These are phyloP conservation scores for Lodderomyces parapsilosis DNA, from an alignment of 1,139 yeast genomes.

Conservation along the genomic window DNA sequence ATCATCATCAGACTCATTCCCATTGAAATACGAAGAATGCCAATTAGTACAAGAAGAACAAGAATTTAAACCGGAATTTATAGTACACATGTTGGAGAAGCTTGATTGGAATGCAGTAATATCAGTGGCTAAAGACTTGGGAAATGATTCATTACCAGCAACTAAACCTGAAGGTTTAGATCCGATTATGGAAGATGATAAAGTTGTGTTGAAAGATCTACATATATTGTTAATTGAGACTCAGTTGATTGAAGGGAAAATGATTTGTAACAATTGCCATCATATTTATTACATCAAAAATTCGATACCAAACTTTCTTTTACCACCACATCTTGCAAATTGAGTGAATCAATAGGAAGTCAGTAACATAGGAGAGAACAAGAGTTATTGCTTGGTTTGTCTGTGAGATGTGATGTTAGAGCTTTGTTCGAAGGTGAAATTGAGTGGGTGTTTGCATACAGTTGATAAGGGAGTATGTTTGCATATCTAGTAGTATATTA, in stretches of 20 bases:
- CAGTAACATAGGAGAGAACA: too few relatives aligned
- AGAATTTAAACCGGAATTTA: slow-evolving; percentile 81
- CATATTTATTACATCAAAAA: slow-evolving; percentile 89
- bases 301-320: slow-evolving; percentile 87
- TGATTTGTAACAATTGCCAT: slow-evolving; percentile 83
- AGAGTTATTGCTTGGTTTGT: too few relatives aligned
- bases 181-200: slow-evolving; percentile 57
- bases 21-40: slow-evolving; percentile 71
- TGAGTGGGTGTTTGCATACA: too few relatives aligned
- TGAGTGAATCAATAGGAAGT: too few relatives aligned
- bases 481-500: too few relatives aligned
- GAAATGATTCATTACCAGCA: slow-evolving; percentile 63
- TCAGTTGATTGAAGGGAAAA: slow-evolving; percentile 80
- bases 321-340: slow-evolving; percentile 78
- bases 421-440: too few relatives aligned
- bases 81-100: slow-evolving; percentile 74
- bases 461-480: too few relatives aligned
- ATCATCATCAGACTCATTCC: slow-evolving; percentile 73
- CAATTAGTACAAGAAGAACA: slow-evolving; percentile 73
- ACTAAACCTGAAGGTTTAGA: slow-evolving; percentile 62
- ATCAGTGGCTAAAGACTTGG: slow-evolving; percentile 72
- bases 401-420: too few relatives aligned
- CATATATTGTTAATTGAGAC: slow-evolving; percentile 82
- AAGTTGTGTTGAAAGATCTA: slow-evolving; percentile 66
- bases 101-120: slow-evolving; percentile 86